Percentiles rank a stretch among this genome's conserved stretches.
phyloP scores from a whole-genome alignment of 805 yeast species.

The Saccharomycopsis schoenii region DNA sequence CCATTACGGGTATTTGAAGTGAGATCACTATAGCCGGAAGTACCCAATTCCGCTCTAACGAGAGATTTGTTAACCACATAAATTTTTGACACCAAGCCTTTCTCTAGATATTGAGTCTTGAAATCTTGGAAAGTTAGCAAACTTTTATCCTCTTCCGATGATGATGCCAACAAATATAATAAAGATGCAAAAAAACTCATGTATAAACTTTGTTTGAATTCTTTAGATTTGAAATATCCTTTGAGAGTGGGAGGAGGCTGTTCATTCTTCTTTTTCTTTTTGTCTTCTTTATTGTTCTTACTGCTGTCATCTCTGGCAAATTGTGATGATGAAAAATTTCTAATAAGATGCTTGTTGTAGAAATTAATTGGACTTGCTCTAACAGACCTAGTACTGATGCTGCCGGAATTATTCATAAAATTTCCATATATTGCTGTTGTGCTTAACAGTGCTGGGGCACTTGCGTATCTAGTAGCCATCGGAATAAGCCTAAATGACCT shows the following conservation, averaged over 20 bases:
- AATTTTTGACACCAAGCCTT: slow-evolving; percentile 66
- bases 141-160: slow-evolving; percentile 20
- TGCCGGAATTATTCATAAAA: neutral
- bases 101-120: slow-evolving; percentile 65
- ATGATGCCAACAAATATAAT: slow-evolving; percentile 25
- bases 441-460: neutral
- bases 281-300: slow-evolving; percentile 18
- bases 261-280: slow-evolving; percentile 20
- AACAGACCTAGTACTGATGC: neutral
- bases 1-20: slow-evolving; percentile 24
- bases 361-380: neutral
- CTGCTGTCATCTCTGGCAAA: slow-evolving; percentile 12
- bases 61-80: slow-evolving; percentile 62
- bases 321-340: slow-evolving; percentile 5
- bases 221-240: slow-evolving; percentile 34
- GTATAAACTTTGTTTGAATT: slow-evolving; percentile 31
- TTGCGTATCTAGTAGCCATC: neutral
- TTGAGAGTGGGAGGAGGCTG: slow-evolving; percentile 24
- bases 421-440: neutral
- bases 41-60: slow-evolving; percentile 56
- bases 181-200: slow-evolving; percentile 31
- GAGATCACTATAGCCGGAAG: slow-evolving; percentile 23
- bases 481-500: neutral
- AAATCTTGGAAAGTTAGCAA: slow-evolving; percentile 69
- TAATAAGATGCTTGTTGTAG: neutral